Conservation (phyloP, 208 protist species). For the Willaertia magna region DNA sequence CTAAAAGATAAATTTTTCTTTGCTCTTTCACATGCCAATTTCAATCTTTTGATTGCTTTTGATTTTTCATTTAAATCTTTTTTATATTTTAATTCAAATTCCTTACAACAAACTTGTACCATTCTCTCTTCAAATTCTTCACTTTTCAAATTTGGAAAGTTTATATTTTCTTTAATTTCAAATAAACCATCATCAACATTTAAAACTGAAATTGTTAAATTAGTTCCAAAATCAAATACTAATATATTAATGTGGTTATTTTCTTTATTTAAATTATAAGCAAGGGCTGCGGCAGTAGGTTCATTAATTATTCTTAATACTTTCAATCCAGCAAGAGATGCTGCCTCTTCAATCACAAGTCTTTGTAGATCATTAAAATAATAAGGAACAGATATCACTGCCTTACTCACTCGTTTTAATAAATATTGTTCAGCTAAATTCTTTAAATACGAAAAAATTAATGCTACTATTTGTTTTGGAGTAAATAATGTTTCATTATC, state of each 20-base stretch:
- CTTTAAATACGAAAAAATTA: constrained; percentile 12
- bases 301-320: constrained; percentile 81
- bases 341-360: constrained; percentile 82
- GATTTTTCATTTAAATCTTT: background rate
- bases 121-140: constrained; percentile 94
- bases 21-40: constrained; percentile 37
- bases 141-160: constrained; percentile 96
- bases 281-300: constrained; percentile 75
- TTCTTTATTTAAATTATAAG: constrained; percentile 68
- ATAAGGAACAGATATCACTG: constrained; percentile 78
- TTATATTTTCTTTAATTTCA: constrained; percentile 89
- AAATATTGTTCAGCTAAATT: constrained; percentile 41
- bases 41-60: constrained; percentile 6
- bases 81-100: constrained; percentile 52
- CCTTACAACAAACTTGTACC: constrained; percentile 74
- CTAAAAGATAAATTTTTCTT: constrained; percentile 65
- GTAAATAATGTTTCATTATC: background rate
- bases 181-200: constrained; percentile 80
- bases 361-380: constrained; percentile 88
- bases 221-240: constrained; percentile 73
- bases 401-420: constrained; percentile 51
- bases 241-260: constrained; percentile 43
- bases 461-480: constrained; percentile 14
- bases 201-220: constrained; percentile 76
- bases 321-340: constrained; percentile 57